Evolutionary conservation across 2,329 filamentous ascomycete species (phyloP).

Genomic region (Bipolaris zeicola): DNA sequence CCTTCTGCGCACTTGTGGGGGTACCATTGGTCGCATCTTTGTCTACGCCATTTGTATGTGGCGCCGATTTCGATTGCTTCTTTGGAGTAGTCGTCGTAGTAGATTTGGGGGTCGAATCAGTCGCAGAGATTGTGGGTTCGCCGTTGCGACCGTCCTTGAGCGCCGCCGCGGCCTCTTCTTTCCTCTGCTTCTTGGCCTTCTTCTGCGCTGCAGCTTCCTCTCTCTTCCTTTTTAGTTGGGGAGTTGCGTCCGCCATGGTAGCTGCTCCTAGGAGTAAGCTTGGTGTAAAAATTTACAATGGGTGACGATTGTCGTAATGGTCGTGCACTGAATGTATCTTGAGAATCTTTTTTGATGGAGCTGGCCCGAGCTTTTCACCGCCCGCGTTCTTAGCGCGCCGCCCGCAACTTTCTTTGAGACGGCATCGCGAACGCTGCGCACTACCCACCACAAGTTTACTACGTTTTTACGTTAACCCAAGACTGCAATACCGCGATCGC

Average conservation of each 20-base stretch:
- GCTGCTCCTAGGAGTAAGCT: background rate
- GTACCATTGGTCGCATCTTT: slow-evolving; percentile 15
- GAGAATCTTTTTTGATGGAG: slow-evolving; percentile 31
- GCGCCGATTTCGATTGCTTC: slow-evolving; percentile 16
- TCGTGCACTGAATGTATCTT: slow-evolving; percentile 8
- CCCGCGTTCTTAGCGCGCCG: slow-evolving; percentile 34
- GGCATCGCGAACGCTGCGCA: slow-evolving; percentile 23
- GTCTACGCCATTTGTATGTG: slow-evolving; percentile 17
- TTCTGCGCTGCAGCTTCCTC: slow-evolving; percentile 37
- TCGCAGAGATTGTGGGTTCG: slow-evolving; percentile 18
- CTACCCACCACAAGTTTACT: slow-evolving; percentile 14
- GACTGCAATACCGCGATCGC: slow-evolving; percentile 1
- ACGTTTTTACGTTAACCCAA: slow-evolving; percentile 1
- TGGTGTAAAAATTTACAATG: slow-evolving; percentile 4
- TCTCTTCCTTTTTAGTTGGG: slow-evolving; percentile 40
- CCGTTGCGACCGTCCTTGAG: slow-evolving; percentile 18
- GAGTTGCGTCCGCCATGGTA: slow-evolving; percentile 34
- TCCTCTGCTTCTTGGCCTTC: slow-evolving; percentile 38
- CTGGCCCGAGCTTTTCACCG: slow-evolving; percentile 43
- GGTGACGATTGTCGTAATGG: slow-evolving; percentile 8
- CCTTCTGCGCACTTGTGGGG: slow-evolving; percentile 9
- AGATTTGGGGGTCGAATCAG: slow-evolving; percentile 20
- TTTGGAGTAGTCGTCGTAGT: slow-evolving; percentile 19
- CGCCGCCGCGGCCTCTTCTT: slow-evolving; percentile 26
- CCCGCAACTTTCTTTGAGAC: slow-evolving; percentile 44